Evolutionary conservation across 1,284 basidiomycete genomes (phyloP), one percentile per base, ranked within the genome.

Genomic region (Volvariella surrecta): DNA sequence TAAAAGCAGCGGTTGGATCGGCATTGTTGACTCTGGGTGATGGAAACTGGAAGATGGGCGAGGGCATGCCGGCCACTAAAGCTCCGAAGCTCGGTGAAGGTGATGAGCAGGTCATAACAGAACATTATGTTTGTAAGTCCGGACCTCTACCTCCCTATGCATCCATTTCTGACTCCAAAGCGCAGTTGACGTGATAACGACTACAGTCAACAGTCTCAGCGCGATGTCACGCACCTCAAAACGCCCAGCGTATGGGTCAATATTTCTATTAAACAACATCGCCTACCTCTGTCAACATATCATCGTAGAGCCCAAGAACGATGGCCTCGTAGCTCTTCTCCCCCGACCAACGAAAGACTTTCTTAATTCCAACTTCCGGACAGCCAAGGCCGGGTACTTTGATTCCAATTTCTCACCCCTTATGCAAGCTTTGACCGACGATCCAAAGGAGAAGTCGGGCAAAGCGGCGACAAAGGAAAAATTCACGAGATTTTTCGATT

Each of bases 21-120:
- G 76, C 79, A 0, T 63, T 89, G 30, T 56, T 76, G 35, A 73
- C 76, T 1, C 70, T 89, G 1, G 86, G 86, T 0, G 86, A 89
- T 48, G 86, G 86, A 2, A 89, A 89, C 51, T 89, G 87, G 86
- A 85, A 77, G 60, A 89, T 89, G 86, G 86, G 87, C 3, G 84
- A 87, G 48, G 85, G 86, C 2, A 69, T 82, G 20, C 71, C 73
- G 50, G 74, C 81, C 2, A 74, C 72, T 3, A 78, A 76, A 51
- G 59, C 56, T 1, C 48, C 59, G 2, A 76, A 74, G 47, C 50
- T 61, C 1, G 64, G 65, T 3, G 76, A 77, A 37, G 67, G 70
- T 15, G 76, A 77, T 45, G 80, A 83, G 50, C 63, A 60, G 20
- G 64, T 73, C 7, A 67, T 89, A 9, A 61, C 88, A 16, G 81